A percentile compares a stretch with the other conserved stretches of the same genome.
These are phyloP conservation scores for Camellia lanceoleosa DNA, from an alignment of 148 eudicot species.

Conservation along the genomic window DNA sequence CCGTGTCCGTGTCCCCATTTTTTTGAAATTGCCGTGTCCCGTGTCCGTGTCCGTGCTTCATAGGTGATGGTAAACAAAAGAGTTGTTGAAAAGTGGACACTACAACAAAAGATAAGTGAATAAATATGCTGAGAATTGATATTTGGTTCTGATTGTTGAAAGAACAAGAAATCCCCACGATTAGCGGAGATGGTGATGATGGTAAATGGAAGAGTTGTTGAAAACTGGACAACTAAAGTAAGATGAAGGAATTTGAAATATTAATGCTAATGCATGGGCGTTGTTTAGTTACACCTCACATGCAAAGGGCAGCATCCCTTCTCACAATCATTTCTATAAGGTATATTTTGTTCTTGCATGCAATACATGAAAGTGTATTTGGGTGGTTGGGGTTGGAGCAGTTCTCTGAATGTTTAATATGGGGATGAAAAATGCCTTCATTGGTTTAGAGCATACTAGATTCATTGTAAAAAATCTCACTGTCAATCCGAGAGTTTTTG, in stretches of 20 bases:
- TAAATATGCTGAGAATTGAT: no score
- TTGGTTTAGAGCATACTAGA: not conserved
- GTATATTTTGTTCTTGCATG: not conserved
- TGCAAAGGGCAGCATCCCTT: not conserved
- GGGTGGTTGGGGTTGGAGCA: slow-evolving; percentile 36
- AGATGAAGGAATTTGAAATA: not conserved
- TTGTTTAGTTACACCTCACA: not conserved
- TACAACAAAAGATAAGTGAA: no score
- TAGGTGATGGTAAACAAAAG: no score
- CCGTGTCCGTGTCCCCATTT: no score
- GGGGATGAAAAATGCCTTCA: not conserved
- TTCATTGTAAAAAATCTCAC: not conserved
- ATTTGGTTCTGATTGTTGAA: not conserved
- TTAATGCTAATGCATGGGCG: not conserved
- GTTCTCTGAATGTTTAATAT: not conserved
- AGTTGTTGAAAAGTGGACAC: no score
- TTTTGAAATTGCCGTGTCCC: no score
- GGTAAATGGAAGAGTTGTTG: no score
- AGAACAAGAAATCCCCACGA: not conserved
- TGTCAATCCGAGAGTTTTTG: not conserved
- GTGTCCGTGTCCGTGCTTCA: no score
- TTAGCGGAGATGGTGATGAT: no score
- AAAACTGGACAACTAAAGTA: no score
- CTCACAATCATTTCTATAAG: not conserved
- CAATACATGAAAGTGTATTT: not conserved